A percentile compares a stretch with the other conserved stretches of the same genome.
phyloP scores from a whole-genome alignment of 345 rosid species.

The Acer saccharum region DNA sequence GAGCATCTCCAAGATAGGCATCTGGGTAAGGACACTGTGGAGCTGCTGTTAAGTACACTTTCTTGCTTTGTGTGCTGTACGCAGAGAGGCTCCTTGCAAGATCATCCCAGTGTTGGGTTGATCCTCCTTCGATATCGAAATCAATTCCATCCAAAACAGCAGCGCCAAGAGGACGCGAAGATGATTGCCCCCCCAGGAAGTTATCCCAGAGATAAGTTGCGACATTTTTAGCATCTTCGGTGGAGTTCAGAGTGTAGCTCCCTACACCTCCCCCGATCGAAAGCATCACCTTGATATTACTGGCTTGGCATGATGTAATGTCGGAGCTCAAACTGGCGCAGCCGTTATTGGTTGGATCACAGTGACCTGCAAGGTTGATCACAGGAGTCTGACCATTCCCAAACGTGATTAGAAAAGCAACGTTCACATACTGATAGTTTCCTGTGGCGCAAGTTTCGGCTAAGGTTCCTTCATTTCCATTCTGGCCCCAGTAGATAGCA shows the following conservation, averaged over 20 bases:
- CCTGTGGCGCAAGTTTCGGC: conserved; percentile 27
- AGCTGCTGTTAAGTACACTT: conserved; percentile 33
- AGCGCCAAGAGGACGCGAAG: conserved; percentile 13
- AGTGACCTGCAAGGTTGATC: conserved; percentile 33
- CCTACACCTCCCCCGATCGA: conserved; percentile 25
- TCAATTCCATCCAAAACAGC: conserved; percentile 34
- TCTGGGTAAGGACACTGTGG: conserved; percentile 37
- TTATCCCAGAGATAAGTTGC: conserved; percentile 35
- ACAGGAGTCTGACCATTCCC: conserved; percentile 27
- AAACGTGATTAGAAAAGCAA: conserved; percentile 21
- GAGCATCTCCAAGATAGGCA: conserved; percentile 25
- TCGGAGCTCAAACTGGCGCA: conserved; percentile 25
- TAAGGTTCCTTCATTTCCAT: conserved; percentile 26
- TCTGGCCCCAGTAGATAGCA: conserved; percentile 34
- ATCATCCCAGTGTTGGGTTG: conserved; percentile 23
- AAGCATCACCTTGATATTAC: conserved; percentile 25
- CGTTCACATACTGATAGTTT: conserved; percentile 23
- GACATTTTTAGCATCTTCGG: conserved; percentile 26
- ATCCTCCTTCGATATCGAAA: conserved; percentile 33
- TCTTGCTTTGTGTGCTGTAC: conserved; percentile 23
- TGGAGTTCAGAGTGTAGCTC: conserved; percentile 22
- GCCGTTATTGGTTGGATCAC: conserved; percentile 20
- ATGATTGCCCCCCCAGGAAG: conserved; percentile 28
- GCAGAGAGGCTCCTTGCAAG: conserved; percentile 27
- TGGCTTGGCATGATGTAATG: conserved; percentile 27